Evolutionary conservation across 163 green algal genomes (phyloP), one percentile per base, ranked within the genome.

Genomic region (Chloromonas sp.): DNA sequence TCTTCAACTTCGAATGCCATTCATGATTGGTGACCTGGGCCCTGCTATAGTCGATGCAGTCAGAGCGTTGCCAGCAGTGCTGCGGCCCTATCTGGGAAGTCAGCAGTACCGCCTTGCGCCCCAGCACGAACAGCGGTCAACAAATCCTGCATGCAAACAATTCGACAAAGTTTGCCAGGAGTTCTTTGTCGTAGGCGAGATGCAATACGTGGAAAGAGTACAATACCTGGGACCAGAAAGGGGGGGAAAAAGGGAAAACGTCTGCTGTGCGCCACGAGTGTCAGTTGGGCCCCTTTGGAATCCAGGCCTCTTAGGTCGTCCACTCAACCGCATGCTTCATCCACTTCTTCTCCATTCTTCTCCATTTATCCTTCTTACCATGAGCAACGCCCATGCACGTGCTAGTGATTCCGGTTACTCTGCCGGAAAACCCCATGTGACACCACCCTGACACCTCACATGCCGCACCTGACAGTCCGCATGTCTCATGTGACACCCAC

Each of bases 71-170:
- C 76, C 86, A 89, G 79, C 15, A 82, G 60, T n/a, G 71, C 60
- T 36, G 83, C 83, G 14, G 88, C 88, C 79, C 82, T 57, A 8
- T 71, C 70, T 0, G 89, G 89, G 85, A 86, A 91, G 81, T 92
- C 88, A 36, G 90, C 87, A 2, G 89, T 92, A 14, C 85, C 85
- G 14, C 89, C 89, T 2, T 91, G 84, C 11, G 70, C 87, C 36
- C 89, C 89, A 77, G 85, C 90, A 0, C 2, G 1, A 1, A 86
- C 85, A 2, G 86, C 85, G 3, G 86, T 82, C 1, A 77, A 81
- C 61, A 92, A 80, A 61, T 89, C 62, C 89, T 92, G 82, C 81
- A 61, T 2, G 36, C 2, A 14, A 70, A 15, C 58, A 76, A 15
- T 60, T 80, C 57, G 1, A 70, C n/a, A 8, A 82, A 79, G 76